A percentile compares a stretch with the other conserved stretches of the same genome.
phyloP scores from a whole-genome alignment of 306 rosid species.

The Geum urbanum region DNA sequence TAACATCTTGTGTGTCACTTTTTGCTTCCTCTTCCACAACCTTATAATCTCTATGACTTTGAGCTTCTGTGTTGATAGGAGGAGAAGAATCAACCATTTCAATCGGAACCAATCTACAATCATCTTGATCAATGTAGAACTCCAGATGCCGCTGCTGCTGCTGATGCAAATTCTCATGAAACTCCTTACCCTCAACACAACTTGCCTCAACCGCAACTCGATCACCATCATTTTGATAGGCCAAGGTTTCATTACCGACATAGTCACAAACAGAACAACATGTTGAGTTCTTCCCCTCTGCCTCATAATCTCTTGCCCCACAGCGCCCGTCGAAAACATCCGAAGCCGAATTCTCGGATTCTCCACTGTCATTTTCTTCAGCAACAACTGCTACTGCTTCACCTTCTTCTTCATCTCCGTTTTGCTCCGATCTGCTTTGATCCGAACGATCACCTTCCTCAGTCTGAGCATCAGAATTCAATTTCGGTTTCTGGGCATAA shows the following conservation, averaged over 20 bases:
- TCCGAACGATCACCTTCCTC: conserved; percentile 47
- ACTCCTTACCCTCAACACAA: conserved; percentile 18
- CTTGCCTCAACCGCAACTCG: conserved; percentile 26
- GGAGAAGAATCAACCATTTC: conserved; percentile 52
- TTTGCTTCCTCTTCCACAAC: conserved; percentile 38
- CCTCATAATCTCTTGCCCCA: conserved; percentile 37
- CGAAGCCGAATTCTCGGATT: conserved; percentile 26
- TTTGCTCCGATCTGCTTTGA: conserved; percentile 51
- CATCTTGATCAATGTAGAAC: conserved; percentile 72
- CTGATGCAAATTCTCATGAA: conserved; percentile 33
- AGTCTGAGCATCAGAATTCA: conserved; percentile 34
- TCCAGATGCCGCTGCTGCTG: conserved; percentile 52
- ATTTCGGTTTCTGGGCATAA: conserved; percentile 44
- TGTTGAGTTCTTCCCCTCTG: conserved; percentile 36
- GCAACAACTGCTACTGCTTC: conserved; percentile 11
- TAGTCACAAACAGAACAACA: conserved; percentile 58
- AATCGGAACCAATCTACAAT: conserved; percentile 74
- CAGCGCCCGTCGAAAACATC: conserved; percentile 40
- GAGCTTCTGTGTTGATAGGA: conserved; percentile 27
- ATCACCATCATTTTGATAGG: conserved; percentile 34
- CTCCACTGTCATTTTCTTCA: conserved; percentile 41
- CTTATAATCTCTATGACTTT: conserved; percentile 28
- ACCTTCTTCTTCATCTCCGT: conserved; percentile 35
- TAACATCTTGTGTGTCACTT: conserved; percentile 48
- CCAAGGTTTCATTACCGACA: conserved; percentile 37